Percentiles rank a stretch among this genome's conserved stretches.
These are phyloP conservation scores for Pichia sp. DNA, from an alignment of 1,139 yeast genomes.

Conservation along the genomic window DNA sequence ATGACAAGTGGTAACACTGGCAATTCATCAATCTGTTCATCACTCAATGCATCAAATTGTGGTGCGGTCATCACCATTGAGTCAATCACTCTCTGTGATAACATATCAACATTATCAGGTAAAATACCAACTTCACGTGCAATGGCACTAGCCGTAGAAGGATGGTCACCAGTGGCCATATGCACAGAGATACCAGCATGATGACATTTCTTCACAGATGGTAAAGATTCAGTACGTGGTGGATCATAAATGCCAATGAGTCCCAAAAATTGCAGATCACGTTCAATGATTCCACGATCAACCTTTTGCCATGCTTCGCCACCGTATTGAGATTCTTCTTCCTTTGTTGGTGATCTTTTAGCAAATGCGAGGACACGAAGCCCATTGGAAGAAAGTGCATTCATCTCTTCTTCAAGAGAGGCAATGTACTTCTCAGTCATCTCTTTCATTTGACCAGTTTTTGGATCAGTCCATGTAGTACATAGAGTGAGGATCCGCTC, in stretches of 20 bases:
- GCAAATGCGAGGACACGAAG: conserved; percentile 73
- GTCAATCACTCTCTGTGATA: conserved; percentile 51
- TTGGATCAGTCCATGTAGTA: conserved; percentile 42
- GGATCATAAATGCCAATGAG: conserved; percentile 80
- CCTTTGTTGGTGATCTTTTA: conserved; percentile 30
- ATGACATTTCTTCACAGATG: conserved; percentile 62
- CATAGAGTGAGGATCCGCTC: conserved; percentile 63
- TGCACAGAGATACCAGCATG: conserved; percentile 75
- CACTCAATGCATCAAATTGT: conserved; percentile 60
- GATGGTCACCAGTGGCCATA: conserved; percentile 84
- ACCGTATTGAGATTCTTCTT: conserved; percentile 17
- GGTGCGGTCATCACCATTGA: conserved; percentile 73
- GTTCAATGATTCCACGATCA: conserved; percentile 49
- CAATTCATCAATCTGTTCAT: conserved; percentile 55
- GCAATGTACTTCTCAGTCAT: conserved; percentile 37
- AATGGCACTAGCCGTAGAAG: conserved; percentile 75
- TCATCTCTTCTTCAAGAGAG: conserved; percentile 51
- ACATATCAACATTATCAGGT: conserved; percentile 61
- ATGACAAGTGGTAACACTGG: conserved; percentile 73
- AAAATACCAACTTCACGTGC: conserved; percentile 82
- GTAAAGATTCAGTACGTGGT: conserved; percentile 67
- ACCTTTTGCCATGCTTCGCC: conserved; percentile 25
- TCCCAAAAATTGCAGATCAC: conserved; percentile 53
- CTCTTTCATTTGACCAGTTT: conserved; percentile 27
- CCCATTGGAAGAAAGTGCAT: conserved; percentile 59